Evolutionary conservation across 345 rosid genomes (phyloP).

Genomic region (Brassica rapa): DNA sequence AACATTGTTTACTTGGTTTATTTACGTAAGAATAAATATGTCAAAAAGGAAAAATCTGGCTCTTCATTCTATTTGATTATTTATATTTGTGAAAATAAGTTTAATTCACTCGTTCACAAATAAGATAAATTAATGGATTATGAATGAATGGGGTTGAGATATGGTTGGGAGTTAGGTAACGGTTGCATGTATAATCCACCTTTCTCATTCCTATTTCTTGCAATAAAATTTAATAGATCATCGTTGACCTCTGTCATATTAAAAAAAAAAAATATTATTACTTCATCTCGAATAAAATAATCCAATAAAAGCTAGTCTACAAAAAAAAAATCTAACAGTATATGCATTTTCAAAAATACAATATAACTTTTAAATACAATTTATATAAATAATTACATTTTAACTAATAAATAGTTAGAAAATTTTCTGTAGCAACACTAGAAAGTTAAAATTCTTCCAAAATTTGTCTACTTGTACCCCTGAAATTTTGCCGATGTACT

Average conservation of each 20-base stretch:
- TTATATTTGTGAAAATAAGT: neutral
- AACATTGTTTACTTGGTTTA: neutral
- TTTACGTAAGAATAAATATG: neutral
- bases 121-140: neutral
- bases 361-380: too few relatives aligned
- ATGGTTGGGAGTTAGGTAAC: constrained; percentile 29
- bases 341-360: neutral
- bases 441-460: neutral
- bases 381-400: too few relatives aligned
- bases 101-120: neutral
- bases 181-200: neutral
- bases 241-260: neutral
- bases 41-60: neutral
- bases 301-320: neutral
- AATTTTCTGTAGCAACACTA: neutral
- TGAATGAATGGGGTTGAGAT: constrained; percentile 27
- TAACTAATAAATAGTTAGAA: neutral
- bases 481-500: too few relatives aligned
- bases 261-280: too few relatives aligned
- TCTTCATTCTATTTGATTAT: neutral
- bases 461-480: neutral
- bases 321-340: neutral
- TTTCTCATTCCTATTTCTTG: constrained; percentile 4
- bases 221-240: neutral
- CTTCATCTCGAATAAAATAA: neutral